Evolutionary conservation across 805 yeast genomes (phyloP), one percentile per base, ranked within the genome.

Genomic region (Myxozyma lipomycoides): DNA sequence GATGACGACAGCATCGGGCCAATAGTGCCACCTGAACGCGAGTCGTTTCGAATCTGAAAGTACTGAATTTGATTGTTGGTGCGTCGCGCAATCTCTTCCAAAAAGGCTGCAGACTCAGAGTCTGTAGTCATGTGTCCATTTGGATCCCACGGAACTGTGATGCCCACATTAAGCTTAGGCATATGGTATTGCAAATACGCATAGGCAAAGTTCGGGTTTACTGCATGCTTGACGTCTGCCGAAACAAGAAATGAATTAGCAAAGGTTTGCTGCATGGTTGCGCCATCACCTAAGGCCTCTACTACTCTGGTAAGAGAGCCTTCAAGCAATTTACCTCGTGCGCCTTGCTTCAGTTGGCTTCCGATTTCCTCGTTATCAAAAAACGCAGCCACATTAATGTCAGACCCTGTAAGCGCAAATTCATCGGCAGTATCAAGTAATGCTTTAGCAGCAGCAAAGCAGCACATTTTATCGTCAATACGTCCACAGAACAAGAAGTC

Each of bases 21-120:
- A 64, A 87, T 84, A 25, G 95, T 86, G 37, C 95, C 93, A 24
- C 95, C 95, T 1, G 89, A 82, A 65, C 91, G 77, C n/a, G 86
- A 77, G 65, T 83, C 89, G 69, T 87, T 87, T 68, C 91, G 78
- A 66, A 85, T 83, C 64, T 86, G 95, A 81, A 86, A 86, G 68
- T 46, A 81, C 69, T 87, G 95, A 24, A 86, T 56, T 49, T 70
- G 68, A 64, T 84, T 88, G 43, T 73, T 83, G 55, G 85, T 82
- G 46, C 69, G 63, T 51, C 77, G 70, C 1, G 87, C 95, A 56
- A 86, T 65, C 61, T 82, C 83, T 66, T 84, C 85, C 40, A 79
- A 73, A 42, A 87, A 70, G 0, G 90, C 83, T 21, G 78, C 67
- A 9, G 90, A 87, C 39, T 81, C 79, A 2, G 82, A 73, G 64